phyloP scores from a whole-genome alignment of 2,329 filamentous ascomycete genomes.

The Alternaria brassicae region DNA sequence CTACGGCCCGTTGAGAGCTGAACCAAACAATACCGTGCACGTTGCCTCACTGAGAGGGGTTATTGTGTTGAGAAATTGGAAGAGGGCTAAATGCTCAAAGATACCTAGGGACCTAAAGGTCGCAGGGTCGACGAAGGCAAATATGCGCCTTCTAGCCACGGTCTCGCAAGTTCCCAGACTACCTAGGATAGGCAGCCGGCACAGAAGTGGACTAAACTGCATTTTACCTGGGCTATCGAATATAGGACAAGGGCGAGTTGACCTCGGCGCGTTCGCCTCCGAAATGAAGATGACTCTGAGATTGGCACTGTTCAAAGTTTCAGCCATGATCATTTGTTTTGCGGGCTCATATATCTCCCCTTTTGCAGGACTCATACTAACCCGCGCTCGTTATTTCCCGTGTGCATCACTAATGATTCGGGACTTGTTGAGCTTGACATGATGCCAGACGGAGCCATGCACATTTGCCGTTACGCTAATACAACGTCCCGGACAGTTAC shows the following conservation, averaged over 20 bases:
- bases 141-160: background rate
- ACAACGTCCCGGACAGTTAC: background rate
- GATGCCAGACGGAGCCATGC: background rate
- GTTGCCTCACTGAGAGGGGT: background rate
- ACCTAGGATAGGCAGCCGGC: background rate
- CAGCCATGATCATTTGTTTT: background rate
- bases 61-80: background rate
- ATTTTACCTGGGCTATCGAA: background rate
- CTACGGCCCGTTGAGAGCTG: slow-evolving; percentile 3
- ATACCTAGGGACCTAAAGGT: background rate
- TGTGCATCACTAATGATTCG: background rate
- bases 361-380: background rate
- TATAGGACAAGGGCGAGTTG: background rate
- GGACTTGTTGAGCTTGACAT: slow-evolving; percentile 2
- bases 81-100: background rate
- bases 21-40: background rate
- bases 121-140: background rate
- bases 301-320: background rate
- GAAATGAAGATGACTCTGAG: background rate
- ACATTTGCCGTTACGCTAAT: slow-evolving; percentile 3
- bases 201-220: background rate
- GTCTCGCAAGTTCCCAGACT: background rate
- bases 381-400: background rate
- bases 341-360: background rate
- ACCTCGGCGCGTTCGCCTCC: background rate